Evolutionary conservation across 1,139 yeast species (phyloP), one percentile per base, ranked within the genome.

Genomic region (Hyphopichia khmerensis): DNA sequence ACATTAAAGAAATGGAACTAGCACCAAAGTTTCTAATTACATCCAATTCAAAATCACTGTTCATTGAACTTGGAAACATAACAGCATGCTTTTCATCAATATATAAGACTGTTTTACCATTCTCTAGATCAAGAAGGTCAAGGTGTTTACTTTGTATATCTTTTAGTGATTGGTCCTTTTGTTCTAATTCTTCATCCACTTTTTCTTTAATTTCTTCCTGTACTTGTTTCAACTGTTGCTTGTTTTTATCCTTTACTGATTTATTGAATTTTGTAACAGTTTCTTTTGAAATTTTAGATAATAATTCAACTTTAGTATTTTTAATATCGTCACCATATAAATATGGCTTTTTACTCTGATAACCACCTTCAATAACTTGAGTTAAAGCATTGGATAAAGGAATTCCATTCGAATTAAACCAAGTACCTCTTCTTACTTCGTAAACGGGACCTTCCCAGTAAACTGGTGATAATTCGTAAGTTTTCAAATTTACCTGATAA

Each of bases 381-480:
- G 95, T 69, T 4, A 84, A 44, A 1, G 64, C 60, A 8, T 68
- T 69, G 3, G 75, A 62, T 23, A 89, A 62, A 0, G 97, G 97
- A 6, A 60, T 57, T 2, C 84, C 82, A 41, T 78, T 79, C 4
- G 77, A 60, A 39, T 73, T 68, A 57, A 88, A 89, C 99, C 99
- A 91, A 1, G 82, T 62, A 0, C 96, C 96, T 40, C 98, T 67
- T 32, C 96, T 72, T 1, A 91, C 87, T 48, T 87, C 93, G 56
- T 82, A 93, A 1, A 72, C 67, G 0, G 97, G 95, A 1, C 98
- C 98, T 2, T 81, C 84, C 98, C 98, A 91, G 59, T 84, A 91
- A 0, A 84, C 77, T 0, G 98, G 96, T 1, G 67, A 51, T 51
- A 91, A 61, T 41, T 74, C 75, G 59, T 81, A 73, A 7, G 65